Conservation (phyloP, 2,329 filamentous ascomycete species). For the Claviceps sp. region DNA sequence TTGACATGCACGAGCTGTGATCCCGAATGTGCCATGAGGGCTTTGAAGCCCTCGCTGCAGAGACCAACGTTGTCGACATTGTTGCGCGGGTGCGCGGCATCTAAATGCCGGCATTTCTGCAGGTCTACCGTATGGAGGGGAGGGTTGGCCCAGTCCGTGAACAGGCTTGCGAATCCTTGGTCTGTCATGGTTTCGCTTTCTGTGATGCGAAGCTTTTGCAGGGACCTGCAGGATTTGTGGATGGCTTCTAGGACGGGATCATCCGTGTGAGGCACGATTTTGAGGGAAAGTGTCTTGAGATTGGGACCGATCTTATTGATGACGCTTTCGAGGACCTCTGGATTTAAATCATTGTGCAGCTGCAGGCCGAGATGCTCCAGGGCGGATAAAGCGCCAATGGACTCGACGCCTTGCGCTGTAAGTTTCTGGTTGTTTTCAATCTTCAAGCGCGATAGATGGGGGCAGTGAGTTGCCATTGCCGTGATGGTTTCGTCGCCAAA, state of each 20-base stretch:
- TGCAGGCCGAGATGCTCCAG: constrained; percentile 68
- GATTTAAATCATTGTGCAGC: constrained; percentile 42
- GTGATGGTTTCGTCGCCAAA: constrained; percentile 59
- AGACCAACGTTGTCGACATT: constrained; percentile 57
- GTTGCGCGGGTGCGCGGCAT: constrained; percentile 54
- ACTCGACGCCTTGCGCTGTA: constrained; percentile 48
- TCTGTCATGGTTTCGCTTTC: constrained; percentile 68
- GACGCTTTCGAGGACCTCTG: constrained; percentile 45
- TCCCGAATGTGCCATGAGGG: constrained; percentile 76
- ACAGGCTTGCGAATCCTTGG: constrained; percentile 56
- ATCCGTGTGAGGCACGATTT: constrained; percentile 51
- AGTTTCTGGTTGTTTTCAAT: constrained; percentile 68
- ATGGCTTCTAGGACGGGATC: constrained; percentile 59
- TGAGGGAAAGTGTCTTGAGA: constrained; percentile 67
- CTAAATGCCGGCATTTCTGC: constrained; percentile 62
- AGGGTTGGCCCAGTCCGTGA: constrained; percentile 62
- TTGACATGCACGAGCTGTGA: constrained; percentile 52
- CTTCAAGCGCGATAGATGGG: constrained; percentile 61
- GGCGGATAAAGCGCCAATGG: constrained; percentile 46
- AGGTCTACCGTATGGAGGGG: constrained; percentile 60
- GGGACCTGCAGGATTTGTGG: constrained; percentile 50
- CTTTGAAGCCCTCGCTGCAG: constrained; percentile 60
- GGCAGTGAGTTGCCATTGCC: constrained; percentile 50
- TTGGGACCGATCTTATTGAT: constrained; percentile 48
- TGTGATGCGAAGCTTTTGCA: constrained; percentile 69